phyloP scores from a whole-genome alignment of 2,329 filamentous ascomycete species.

The Chaetomiaceae sp. region DNA sequence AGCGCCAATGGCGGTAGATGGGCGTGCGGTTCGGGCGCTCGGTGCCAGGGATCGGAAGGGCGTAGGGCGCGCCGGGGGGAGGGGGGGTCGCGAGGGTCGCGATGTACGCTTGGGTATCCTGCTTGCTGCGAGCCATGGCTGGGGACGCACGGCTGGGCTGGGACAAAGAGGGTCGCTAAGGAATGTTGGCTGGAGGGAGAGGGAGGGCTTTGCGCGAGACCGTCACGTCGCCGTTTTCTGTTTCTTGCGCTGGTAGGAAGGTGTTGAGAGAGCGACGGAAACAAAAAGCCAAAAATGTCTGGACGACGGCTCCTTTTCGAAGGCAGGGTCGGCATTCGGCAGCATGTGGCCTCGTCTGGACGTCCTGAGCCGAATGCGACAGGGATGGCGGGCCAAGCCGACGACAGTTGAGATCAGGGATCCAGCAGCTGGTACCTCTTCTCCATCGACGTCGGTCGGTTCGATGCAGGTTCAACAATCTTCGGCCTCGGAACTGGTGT shows the following conservation, averaged over 20 bases:
- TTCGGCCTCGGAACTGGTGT: too few species aligned
- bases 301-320: slow-evolving; percentile 23
- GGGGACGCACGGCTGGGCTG: neutral
- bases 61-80: slow-evolving; percentile 72
- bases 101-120: slow-evolving; percentile 39
- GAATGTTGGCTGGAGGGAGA: neutral
- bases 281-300: slow-evolving; percentile 2
- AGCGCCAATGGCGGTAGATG: slow-evolving; percentile 80
- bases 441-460: too few species aligned
- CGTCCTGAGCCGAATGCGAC: slow-evolving; percentile 23
- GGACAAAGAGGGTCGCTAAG: neutral
- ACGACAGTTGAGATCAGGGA: neutral
- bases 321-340: slow-evolving; percentile 24
- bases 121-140: slow-evolving; percentile 33
- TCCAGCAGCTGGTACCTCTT: neutral
- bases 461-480: too few species aligned
- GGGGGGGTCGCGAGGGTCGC: slow-evolving; percentile 58
- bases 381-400: slow-evolving; percentile 16
- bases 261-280: slow-evolving; percentile 8
- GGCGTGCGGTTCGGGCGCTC: slow-evolving; percentile 66
- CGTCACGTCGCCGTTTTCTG: slow-evolving; percentile 4
- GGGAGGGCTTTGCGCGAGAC: neutral
- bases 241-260: neutral
- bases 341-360: slow-evolving; percentile 22
- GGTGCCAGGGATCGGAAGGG: slow-evolving; percentile 70